Conservation (phyloP, 148 eudicot genomes). For the Simmondsia chinensis region DNA sequence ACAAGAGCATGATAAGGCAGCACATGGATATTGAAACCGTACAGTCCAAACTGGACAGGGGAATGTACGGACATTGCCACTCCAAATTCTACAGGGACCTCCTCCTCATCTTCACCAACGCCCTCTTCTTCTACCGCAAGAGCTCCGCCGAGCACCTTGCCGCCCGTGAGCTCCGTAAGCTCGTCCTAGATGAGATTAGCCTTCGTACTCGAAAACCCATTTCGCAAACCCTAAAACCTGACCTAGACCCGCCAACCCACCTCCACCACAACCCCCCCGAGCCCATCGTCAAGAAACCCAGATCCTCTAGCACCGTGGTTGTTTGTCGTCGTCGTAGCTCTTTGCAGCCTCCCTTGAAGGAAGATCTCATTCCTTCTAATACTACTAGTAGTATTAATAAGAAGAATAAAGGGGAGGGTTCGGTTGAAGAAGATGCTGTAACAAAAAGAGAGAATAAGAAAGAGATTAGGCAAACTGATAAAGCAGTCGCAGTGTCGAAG, state of each 20-base stretch:
- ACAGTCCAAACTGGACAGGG: conserved; percentile 26
- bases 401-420: conserved; percentile 8
- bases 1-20: conserved; percentile 25
- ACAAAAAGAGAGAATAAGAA: conserved; percentile 2
- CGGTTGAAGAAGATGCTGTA: conserved; percentile 8
- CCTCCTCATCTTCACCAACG: conserved; percentile 41
- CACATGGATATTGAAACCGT: conserved; percentile 41
- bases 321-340: conserved; percentile 25
- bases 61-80: conserved; percentile 25
- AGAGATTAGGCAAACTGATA: conserved; percentile 13
- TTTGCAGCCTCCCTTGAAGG: conserved; percentile 13
- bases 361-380: not conserved
- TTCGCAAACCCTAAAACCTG: conserved; percentile 9
- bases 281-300: conserved; percentile 15
- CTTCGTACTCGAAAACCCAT: conserved; percentile 5
- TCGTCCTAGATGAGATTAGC: conserved; percentile 20
- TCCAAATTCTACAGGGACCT: conserved; percentile 40
- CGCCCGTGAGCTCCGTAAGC: conserved; percentile 27
- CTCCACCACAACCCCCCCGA: conserved; percentile 14
- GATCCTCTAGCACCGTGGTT: conserved; percentile 28
- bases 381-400: not conserved
- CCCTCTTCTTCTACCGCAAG: conserved; percentile 32
- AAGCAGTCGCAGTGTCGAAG: conserved; percentile 8
- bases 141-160: conserved; percentile 30
- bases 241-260: conserved; percentile 12